A percentile compares a stretch with the other conserved stretches of the same genome.
Evolutionary conservation across 345 rosid genomes (phyloP).

Genomic region (Melaleuca quinquenervia): DNA sequence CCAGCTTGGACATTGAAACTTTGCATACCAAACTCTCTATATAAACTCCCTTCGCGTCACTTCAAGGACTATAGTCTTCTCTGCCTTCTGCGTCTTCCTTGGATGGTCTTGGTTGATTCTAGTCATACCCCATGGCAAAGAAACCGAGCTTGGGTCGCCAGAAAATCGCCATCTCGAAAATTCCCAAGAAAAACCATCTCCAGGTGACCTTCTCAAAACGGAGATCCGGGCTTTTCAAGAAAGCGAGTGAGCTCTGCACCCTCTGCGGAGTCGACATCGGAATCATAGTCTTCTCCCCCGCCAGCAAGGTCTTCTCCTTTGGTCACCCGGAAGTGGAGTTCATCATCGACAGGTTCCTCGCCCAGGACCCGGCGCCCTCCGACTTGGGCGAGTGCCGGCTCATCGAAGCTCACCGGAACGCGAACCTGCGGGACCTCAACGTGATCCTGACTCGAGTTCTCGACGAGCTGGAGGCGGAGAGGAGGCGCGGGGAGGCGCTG

Average conservation of each 20-base stretch:
- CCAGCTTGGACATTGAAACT: background rate
- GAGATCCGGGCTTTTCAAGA: constrained; percentile 20
- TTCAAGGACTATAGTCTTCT: background rate
- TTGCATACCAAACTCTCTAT: background rate
- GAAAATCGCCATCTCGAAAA: constrained; percentile 21
- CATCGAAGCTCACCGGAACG: constrained; percentile 35
- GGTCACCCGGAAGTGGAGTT: constrained; percentile 24
- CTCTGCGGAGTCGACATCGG: constrained; percentile 26
- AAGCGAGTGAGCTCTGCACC: constrained; percentile 31
- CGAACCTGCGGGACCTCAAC: constrained; percentile 33
- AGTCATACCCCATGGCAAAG: constrained; percentile 1
- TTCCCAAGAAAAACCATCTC: constrained; percentile 13
- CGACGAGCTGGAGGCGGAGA: constrained; percentile 36
- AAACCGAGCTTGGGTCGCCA: constrained; percentile 21
- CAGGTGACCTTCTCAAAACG: constrained; percentile 33
- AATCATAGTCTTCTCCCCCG: constrained; percentile 22
- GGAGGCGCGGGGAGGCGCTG: constrained; percentile 23
- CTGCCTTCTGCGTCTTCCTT: background rate
- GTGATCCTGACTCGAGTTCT: constrained; percentile 19
- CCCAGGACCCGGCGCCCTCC: constrained; percentile 1
- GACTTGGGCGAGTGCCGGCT: constrained; percentile 19
- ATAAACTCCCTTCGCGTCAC: background rate
- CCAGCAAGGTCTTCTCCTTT: constrained; percentile 16
- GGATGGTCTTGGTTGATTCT: background rate
- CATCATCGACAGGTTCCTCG: constrained; percentile 10